phyloP scores from a whole-genome alignment of 2,329 filamentous ascomycete species.

The Microdochium trichocladiopsis region DNA sequence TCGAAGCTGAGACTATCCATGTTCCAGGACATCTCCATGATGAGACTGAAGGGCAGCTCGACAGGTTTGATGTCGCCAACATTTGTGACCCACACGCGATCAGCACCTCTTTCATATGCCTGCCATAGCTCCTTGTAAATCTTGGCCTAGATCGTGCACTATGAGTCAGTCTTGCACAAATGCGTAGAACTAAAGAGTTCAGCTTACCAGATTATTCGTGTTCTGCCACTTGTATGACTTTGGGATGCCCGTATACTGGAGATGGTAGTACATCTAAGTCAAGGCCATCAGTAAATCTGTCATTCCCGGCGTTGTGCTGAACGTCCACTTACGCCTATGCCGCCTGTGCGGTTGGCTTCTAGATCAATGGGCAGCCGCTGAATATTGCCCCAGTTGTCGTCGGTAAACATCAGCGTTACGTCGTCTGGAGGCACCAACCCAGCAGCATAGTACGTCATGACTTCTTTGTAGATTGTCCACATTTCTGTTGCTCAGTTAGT shows the following conservation, averaged over 20 bases:
- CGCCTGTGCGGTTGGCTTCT: constrained; percentile 44
- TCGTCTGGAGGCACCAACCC: constrained; percentile 55
- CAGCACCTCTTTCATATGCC: constrained; percentile 49
- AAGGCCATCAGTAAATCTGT: background rate
- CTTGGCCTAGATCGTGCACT: constrained; percentile 5
- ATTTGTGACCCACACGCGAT: constrained; percentile 60
- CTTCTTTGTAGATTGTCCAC: constrained; percentile 71
- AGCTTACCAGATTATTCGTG: constrained; percentile 55
- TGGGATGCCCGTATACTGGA: constrained; percentile 43
- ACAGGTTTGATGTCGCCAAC: constrained; percentile 60
- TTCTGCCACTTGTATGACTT: constrained; percentile 55
- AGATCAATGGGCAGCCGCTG: constrained; percentile 47
- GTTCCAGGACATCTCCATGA: constrained; percentile 42
- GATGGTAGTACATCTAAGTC: constrained; percentile 44
- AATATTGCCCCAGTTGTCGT: constrained; percentile 58
- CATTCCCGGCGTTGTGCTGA: background rate
- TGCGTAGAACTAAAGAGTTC: constrained; percentile 22
- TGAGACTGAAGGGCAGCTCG: constrained; percentile 14
- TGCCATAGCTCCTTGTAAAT: constrained; percentile 43
- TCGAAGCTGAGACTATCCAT: constrained; percentile 33
- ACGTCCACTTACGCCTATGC: constrained; percentile 39
- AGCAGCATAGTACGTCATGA: constrained; percentile 60
- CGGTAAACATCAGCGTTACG: constrained; percentile 55
- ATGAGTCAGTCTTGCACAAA: background rate
- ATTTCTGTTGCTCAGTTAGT: constrained; percentile 35